phyloP scores from a whole-genome alignment of 306 rosid species.

The Cicer yamashitae region DNA sequence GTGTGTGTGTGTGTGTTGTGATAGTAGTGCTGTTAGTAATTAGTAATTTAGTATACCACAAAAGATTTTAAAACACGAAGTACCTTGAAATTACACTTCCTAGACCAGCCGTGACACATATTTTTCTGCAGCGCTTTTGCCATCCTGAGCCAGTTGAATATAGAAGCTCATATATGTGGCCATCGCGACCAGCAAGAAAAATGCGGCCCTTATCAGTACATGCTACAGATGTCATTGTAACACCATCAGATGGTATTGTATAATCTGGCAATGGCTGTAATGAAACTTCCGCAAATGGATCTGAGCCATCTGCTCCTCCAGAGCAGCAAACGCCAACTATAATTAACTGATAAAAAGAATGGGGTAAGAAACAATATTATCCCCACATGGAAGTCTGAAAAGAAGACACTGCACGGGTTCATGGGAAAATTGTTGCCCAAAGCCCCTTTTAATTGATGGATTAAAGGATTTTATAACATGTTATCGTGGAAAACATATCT shows the following conservation, averaged over 20 bases:
- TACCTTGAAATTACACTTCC: constrained; percentile 96
- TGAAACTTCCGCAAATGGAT: constrained; percentile 90
- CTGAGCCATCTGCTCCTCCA: constrained; percentile 80
- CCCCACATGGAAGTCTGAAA: constrained; percentile 34
- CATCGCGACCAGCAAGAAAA: constrained; percentile 95
- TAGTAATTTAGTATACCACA: background rate
- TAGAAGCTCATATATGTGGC: constrained; percentile 89
- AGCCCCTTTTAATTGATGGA: background rate
- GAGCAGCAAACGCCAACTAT: constrained; percentile 96
- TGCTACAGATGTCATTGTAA: constrained; percentile 89
- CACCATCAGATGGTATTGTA: constrained; percentile 88
- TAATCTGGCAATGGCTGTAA: constrained; percentile 93
- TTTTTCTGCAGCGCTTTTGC: constrained; percentile 91
- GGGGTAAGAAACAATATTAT: constrained; percentile 46
- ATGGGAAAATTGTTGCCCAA: constrained; percentile 29
- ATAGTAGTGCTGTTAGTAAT: constrained; percentile 22
- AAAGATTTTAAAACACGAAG: constrained; percentile 38
- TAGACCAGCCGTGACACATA: constrained; percentile 90
- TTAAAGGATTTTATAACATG: constrained; percentile 22
- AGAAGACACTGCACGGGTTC: constrained; percentile 25
- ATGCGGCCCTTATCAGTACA: constrained; percentile 93
- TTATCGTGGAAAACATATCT: constrained; percentile 14
- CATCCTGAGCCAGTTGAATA: constrained; percentile 93
- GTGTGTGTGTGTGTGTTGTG: background rate
- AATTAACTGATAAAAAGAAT: constrained; percentile 68